Base-by-base conservation (phyloP, 331 rosid species). In the Stylosanthes scabra region DNA sequence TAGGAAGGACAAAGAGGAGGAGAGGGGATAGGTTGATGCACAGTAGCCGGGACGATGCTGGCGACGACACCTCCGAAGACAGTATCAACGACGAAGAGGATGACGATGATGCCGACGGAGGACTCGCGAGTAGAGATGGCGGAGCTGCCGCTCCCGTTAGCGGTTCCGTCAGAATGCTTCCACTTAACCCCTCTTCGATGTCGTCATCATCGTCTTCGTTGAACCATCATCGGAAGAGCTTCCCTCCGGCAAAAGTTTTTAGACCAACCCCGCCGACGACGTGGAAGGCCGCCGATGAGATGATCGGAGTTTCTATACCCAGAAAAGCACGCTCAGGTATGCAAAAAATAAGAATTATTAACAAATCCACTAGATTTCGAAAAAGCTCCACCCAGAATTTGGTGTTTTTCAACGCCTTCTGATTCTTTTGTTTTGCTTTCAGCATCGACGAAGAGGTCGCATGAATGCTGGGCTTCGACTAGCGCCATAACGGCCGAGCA, bases 381-480 rank as follows among this genome's bases (percentile, higher is more conserved):
- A 50, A 5, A 50, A 1, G 46, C 27, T 6, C 28, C 25, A 52
- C 3, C 39, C 39, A 25, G 58, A 15, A 29, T 20, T 62, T 71
- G n/a, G 41, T 7, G 60, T 14, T 34, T 81, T 46, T 25, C 78
- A 59, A 76, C 40, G 12, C 63, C 25, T 56, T 59, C 2, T 45
- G 9, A 39, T 54, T 12, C n/a, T 8, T 10, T 1, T 42, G 11
- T 44, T 15, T 51, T 31, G 27, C 29, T 51, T 14, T 60, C 90
- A 95, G 99, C 76, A 0, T 90, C 93, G 0, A 92, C 97, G 13
- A 95, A 95, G 88, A 85, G 99, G 97, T 84, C 97, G 25, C 97
- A 90, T 50, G 99, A 95, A 81, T 84, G 88, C 67, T 89, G 91
- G 93, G 84, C 90, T 69, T 81, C 88, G 0, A 81, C 88, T 66